Evolutionary conservation across 2,329 filamentous ascomycete species (phyloP).

Genomic region (Talaromyces sp.): DNA sequence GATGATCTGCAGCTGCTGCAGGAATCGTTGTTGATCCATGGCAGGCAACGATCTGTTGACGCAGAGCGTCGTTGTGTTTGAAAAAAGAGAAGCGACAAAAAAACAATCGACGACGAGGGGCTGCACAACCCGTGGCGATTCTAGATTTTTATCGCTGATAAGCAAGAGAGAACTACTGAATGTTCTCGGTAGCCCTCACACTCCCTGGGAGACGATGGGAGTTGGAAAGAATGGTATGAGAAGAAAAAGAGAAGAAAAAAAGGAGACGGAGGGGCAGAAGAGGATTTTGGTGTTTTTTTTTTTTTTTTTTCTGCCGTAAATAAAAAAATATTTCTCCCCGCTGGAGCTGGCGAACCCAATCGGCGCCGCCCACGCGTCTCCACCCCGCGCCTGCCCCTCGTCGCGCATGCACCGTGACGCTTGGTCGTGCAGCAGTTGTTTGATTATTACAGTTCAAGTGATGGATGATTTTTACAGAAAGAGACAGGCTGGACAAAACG

Average conservation of each 20-base stretch:
- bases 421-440: background rate
- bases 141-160: background rate
- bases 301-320: background rate
- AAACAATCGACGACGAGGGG: constrained; percentile 5
- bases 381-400: constrained; percentile 7
- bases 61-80: constrained; percentile 5
- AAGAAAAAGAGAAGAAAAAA: background rate
- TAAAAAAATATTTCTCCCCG: constrained; percentile 10
- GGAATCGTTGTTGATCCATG: constrained; percentile 80
- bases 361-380: constrained; percentile 4
- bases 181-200: background rate
- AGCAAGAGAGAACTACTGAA: background rate
- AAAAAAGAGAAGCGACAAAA: background rate
- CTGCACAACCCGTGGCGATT: background rate
- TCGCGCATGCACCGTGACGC: background rate
- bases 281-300: background rate
- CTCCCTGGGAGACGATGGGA: background rate
- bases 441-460: background rate
- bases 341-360: constrained; percentile 9
- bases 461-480: background rate
- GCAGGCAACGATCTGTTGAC: constrained; percentile 15
- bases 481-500: background rate
- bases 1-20: constrained; percentile 80
- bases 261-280: background rate
- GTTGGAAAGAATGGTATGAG: background rate